Evolutionary conservation across 345 rosid species (phyloP).

Genomic region (Turritis glabra): DNA sequence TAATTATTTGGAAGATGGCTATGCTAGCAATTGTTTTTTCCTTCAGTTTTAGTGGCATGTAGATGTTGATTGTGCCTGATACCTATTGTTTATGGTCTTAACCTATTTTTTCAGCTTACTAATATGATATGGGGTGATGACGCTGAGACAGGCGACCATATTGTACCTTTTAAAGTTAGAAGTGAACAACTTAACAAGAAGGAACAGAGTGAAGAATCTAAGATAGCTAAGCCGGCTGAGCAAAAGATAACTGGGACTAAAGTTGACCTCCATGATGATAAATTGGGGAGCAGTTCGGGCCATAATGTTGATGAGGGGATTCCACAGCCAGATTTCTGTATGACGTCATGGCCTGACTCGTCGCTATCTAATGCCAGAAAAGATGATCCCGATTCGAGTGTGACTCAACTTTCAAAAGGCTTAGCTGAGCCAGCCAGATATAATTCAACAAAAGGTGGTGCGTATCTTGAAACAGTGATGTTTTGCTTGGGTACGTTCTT

Average conservation of each 20-base stretch:
- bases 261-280: slow-evolving; percentile 44
- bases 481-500: slow-evolving; percentile 32
- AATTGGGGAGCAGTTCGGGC: slow-evolving; percentile 49
- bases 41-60: slow-evolving; percentile 1
- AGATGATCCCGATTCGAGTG: slow-evolving; percentile 53
- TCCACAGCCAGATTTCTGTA: slow-evolving; percentile 47
- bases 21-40: not conserved
- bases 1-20: not conserved
- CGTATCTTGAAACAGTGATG: slow-evolving; percentile 35
- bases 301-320: slow-evolving; percentile 45
- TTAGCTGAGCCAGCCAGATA: slow-evolving; percentile 49
- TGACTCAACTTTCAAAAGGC: slow-evolving; percentile 47
- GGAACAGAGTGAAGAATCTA: slow-evolving; percentile 51
- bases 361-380: slow-evolving; percentile 48
- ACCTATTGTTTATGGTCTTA: slow-evolving; percentile 4
- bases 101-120: slow-evolving; percentile 57
- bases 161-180: slow-evolving; percentile 66
- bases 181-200: slow-evolving; percentile 51
- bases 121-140: slow-evolving; percentile 90
- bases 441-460: slow-evolving; percentile 56
- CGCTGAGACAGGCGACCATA: slow-evolving; percentile 67
- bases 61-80: slow-evolving; percentile 28
- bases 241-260: slow-evolving; percentile 46
- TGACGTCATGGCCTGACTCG: slow-evolving; percentile 59
- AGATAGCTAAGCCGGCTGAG: slow-evolving; percentile 43